Base-by-base conservation (phyloP, 2,329 filamentous ascomycete genomes). In the Ambrosiella xylebori region DNA sequence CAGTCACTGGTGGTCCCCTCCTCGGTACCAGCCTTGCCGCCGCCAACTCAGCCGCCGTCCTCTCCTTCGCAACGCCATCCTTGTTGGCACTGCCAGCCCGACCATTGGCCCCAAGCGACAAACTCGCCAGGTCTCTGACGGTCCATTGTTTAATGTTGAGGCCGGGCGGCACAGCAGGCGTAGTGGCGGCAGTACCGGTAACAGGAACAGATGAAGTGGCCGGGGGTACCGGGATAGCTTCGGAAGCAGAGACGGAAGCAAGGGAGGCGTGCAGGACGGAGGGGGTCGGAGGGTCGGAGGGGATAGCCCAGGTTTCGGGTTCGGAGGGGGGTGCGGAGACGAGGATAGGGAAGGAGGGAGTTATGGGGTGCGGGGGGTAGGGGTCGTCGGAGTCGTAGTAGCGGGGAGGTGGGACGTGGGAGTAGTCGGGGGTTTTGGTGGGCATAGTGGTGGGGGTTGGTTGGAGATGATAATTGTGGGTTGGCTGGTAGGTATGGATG, bases 21-120 rank as follows among this genome's bases (percentile, higher is more conserved):
- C 68, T 73, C 61, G 68, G 73, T 59, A 70, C 68, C 17, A 60
- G 17, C 1, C 55, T 36, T 36, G 35, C 49, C 2, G 54, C 58
- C 4, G 58, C 58, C 6, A 53, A 12, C 7, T 41, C 47, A 4
- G 58, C 49, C 27, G 58, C 58, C 12, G 41, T 17, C 13, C 54
- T 51, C 27, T 65, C 63, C 40, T 81, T 79, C 68, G 94, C 86
- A 57, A 95, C 79, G 1, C 87, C 83, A 63, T 95, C 93, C 54
- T 82, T 76, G 57, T 95, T 76, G 3, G 82, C 76, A 36, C 78
- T 76, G 51, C 80, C 78, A 6, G 15, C 36, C 2, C 79, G 79
- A 57, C 81, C 82, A 54, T 76, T 74, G n/a, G 76, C 75, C 35
- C 73, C 65, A 8, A 79, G 73, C 0, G 79, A 76, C 47, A 83